These are phyloP conservation scores for Hanseniaspora clermontiae DNA, from an alignment of 805 yeast species.

Conservation along the genomic window DNA sequence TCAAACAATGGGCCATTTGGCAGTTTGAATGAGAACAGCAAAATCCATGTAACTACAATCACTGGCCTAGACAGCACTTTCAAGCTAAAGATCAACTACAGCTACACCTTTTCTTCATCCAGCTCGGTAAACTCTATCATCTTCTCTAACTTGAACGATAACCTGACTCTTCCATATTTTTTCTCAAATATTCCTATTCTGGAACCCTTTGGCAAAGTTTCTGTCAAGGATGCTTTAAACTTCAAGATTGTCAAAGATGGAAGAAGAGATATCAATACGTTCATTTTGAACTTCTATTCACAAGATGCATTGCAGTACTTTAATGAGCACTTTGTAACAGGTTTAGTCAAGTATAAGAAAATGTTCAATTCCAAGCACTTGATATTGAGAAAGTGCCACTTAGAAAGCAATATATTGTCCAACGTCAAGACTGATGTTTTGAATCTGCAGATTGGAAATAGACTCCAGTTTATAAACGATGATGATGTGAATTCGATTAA, in stretches of 20 bases:
- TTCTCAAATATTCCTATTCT: neutral
- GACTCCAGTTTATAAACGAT: neutral
- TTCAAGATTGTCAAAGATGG: slow-evolving; percentile 2
- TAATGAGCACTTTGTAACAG: neutral
- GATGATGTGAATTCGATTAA: neutral
- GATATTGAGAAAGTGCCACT: slow-evolving; percentile 5
- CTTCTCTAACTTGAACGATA: slow-evolving; percentile 4
- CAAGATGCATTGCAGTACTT: neutral
- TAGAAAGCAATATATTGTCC: neutral
- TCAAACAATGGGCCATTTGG: neutral
- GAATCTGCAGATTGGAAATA: neutral
- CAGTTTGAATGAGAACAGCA: neutral
- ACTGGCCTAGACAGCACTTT: neutral
- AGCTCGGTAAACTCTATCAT: neutral
- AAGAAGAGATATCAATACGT: neutral
- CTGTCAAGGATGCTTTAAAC: neutral
- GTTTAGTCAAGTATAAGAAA: neutral
- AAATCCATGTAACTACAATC: neutral
- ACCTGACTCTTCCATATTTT: neutral
- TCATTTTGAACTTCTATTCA: neutral
- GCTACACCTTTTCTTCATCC: neutral
- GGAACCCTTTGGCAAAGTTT: slow-evolving; percentile 1
- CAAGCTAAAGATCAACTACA: neutral
- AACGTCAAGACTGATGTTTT: neutral
- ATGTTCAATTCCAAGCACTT: neutral